These are phyloP conservation scores for Paecilomyces dactylethromorphus DNA, from an alignment of 2,329 filamentous ascomycete genomes.

Conservation along the genomic window DNA sequence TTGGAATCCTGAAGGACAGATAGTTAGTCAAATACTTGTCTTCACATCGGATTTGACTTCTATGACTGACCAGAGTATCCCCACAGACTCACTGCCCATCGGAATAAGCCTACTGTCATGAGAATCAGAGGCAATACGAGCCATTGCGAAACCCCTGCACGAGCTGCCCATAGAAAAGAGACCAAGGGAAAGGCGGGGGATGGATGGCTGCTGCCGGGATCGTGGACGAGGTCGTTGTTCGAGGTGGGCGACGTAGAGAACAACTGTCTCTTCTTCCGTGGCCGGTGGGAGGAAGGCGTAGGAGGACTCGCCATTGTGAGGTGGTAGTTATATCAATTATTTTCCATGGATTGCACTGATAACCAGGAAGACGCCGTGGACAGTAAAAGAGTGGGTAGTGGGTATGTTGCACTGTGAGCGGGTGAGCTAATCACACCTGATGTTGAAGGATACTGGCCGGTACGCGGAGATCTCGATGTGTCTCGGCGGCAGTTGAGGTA, in stretches of 20 bases:
- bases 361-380: not conserved
- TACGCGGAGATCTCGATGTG: not conserved
- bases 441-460: not conserved
- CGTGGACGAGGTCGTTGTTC: conserved; percentile 37
- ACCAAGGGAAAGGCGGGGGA: conserved; percentile 80
- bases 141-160: conserved; percentile 81
- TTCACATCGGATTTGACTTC: not conserved
- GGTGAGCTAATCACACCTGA: not conserved
- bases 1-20: conserved; percentile 54
- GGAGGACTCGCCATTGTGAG: conserved; percentile 20
- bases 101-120: conserved; percentile 84
- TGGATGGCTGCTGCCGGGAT: conserved; percentile 39
- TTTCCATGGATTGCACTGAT: conserved; percentile 14
- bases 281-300: conserved; percentile 31
- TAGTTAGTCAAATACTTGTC: conserved; percentile 4
- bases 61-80: conserved; percentile 72
- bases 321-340: conserved; percentile 7
- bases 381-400: not conserved
- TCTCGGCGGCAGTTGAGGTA: not conserved
- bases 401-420: not conserved
- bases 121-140: conserved; percentile 79
- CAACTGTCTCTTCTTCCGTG: conserved; percentile 40
- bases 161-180: conserved; percentile 89
- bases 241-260: conserved; percentile 25
- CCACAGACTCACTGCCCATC: conserved; percentile 90